These are phyloP conservation scores for Rhizopus microsporus DNA, from an alignment of 371 early-diverging fungal species.

Conservation along the genomic window DNA sequence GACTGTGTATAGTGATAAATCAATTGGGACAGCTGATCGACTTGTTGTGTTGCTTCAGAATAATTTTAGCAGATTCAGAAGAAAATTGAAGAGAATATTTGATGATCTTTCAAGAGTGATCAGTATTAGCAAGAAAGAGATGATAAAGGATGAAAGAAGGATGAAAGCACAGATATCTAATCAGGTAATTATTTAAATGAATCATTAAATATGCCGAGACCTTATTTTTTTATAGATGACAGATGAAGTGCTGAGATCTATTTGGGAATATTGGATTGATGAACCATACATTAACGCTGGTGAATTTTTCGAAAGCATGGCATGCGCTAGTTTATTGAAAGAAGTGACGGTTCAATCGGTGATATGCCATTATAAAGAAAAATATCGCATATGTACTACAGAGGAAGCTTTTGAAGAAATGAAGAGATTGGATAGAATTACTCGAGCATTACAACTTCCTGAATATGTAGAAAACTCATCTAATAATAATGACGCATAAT, in stretches of 20 bases:
- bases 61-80: conserved; percentile 20
- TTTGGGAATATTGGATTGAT: conserved; percentile 40
- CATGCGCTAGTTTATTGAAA: conserved; percentile 22
- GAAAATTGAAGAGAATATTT: conserved; percentile 16
- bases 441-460: conserved; percentile 16
- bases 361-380: conserved; percentile 13
- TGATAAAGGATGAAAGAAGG: conserved; percentile 3
- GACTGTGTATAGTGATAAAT: conserved; percentile 23
- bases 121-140: conserved; percentile 3
- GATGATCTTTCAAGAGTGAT: neutral
- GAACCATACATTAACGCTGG: conserved; percentile 32
- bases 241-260: conserved; percentile 15
- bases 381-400: conserved; percentile 5
- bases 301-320: conserved; percentile 29
- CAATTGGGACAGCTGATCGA: conserved; percentile 5
- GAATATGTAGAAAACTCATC: conserved; percentile 1
- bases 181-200: conserved; percentile 10
- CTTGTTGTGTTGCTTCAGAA: conserved; percentile 15
- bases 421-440: conserved; percentile 13
- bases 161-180: neutral
- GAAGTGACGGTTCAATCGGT: conserved; percentile 28
- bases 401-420: conserved; percentile 9
- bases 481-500: neutral
- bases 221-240: conserved; percentile 15
- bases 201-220: neutral